phyloP scores from a whole-genome alignment of 495 filamentous ascomycete genomes.

The Aspergillus kassunensis region DNA sequence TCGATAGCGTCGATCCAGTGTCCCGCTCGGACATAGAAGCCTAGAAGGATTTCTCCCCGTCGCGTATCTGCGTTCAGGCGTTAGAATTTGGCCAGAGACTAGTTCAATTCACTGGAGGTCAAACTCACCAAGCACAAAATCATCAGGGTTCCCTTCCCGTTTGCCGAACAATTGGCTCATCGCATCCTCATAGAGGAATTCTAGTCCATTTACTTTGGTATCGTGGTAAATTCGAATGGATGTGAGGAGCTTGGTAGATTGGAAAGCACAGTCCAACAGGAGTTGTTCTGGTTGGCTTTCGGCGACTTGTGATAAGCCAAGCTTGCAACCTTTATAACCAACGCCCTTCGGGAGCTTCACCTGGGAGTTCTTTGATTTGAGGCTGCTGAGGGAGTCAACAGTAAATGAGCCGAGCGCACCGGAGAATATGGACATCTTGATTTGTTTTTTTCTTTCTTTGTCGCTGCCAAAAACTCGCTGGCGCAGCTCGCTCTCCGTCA shows the following conservation, averaged over 20 bases:
- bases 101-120: background rate
- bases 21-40: conserved; percentile 80
- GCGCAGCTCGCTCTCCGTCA: conserved; percentile 74
- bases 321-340: conserved; percentile 70
- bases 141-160: conserved; percentile 66
- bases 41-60: conserved; percentile 79
- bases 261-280: conserved; percentile 64
- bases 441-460: conserved; percentile 61
- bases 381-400: conserved; percentile 64
- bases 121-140: conserved; percentile 69
- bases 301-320: conserved; percentile 71
- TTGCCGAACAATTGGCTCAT: conserved; percentile 89
- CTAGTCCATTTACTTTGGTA: conserved; percentile 74
- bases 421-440: conserved; percentile 72
- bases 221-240: conserved; percentile 77
- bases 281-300: conserved; percentile 70
- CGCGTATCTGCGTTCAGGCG: conserved; percentile 59
- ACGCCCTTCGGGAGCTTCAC: conserved; percentile 72
- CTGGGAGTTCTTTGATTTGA: conserved; percentile 65
- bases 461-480: conserved; percentile 58
- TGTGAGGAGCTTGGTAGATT: conserved; percentile 69
- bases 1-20: conserved; percentile 88
- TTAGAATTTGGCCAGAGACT: no score
- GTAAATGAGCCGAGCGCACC: conserved; percentile 65
- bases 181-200: conserved; percentile 89